phyloP scores from a whole-genome alignment of 352 stramenopile genomes.

The Phytophthora hybrid region DNA sequence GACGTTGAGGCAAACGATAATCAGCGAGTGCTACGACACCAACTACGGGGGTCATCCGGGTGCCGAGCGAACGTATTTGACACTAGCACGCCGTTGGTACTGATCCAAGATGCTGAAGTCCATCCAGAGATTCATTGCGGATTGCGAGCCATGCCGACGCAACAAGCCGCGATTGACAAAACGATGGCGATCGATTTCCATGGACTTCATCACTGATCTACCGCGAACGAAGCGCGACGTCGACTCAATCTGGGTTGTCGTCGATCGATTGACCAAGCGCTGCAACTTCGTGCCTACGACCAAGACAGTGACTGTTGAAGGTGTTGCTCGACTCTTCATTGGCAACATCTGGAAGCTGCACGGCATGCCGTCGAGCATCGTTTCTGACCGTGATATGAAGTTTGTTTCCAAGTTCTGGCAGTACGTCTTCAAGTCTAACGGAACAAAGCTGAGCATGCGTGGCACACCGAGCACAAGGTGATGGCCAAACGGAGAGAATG shows the following conservation, averaged over 20 bases:
- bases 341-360: too few relatives aligned
- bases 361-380: too few relatives aligned
- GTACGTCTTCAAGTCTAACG: too few relatives aligned
- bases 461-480: too few relatives aligned
- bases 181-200: slow-evolving; percentile 13
- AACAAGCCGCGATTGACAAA: neutral
- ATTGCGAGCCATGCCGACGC: slow-evolving; percentile 1
- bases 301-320: slow-evolving; percentile 4
- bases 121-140: slow-evolving; percentile 10
- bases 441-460: too few relatives aligned
- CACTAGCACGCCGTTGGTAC: slow-evolving; percentile 9
- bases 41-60: too few relatives aligned
- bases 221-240: neutral
- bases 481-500: too few relatives aligned
- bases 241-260: slow-evolving; percentile 14
- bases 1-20: too few relatives aligned
- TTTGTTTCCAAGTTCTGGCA: too few relatives aligned
- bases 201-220: slow-evolving; percentile 20
- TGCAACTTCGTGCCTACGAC: neutral
- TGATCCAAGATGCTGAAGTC: slow-evolving; percentile 17
- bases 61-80: neutral
- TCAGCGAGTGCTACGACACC: too few relatives aligned
- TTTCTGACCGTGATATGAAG: too few relatives aligned
- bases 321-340: neutral
- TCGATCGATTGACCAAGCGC: slow-evolving; percentile 19